Conservation (phyloP, 73 alveolate species). For the Tetrahymena malaccensis region DNA sequence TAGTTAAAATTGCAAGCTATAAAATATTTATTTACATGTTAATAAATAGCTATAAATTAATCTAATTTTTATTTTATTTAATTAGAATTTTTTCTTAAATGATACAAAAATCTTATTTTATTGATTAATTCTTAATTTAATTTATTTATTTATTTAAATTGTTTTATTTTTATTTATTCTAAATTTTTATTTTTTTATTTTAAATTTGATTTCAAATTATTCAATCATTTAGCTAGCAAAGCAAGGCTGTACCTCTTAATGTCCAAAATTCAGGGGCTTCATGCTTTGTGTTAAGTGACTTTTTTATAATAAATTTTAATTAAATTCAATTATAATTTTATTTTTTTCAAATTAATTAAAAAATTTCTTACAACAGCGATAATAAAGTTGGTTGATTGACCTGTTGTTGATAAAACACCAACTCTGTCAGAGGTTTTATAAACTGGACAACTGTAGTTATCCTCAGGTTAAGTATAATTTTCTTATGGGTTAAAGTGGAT, state of each 20-base stretch:
- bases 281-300: slow-evolving; percentile 20
- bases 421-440: slow-evolving; percentile 92
- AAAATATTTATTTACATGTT: too few species aligned
- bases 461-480: slow-evolving; percentile 71
- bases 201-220: neutral
- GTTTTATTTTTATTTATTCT: neutral
- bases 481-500: slow-evolving; percentile 53
- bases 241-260: slow-evolving; percentile 90
- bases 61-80: too few species aligned
- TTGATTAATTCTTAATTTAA: too few species aligned
- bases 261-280: slow-evolving; percentile 89
- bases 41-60: too few species aligned
- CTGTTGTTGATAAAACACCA: slow-evolving; percentile 94
- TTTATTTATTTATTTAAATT: too few species aligned
- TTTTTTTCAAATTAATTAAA: slow-evolving; percentile 23
- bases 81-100: too few species aligned
- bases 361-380: slow-evolving; percentile 63
- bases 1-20: too few species aligned
- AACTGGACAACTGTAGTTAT: slow-evolving; percentile 83
- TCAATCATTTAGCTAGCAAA: slow-evolving; percentile 41
- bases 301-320: slow-evolving; percentile 1
- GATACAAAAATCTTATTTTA: too few species aligned
- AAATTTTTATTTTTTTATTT: neutral
- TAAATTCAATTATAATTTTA: neutral
- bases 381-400: slow-evolving; percentile 91